phyloP scores from a whole-genome alignment of 2,329 filamentous ascomycete genomes.

The Neobulgaria alba region DNA sequence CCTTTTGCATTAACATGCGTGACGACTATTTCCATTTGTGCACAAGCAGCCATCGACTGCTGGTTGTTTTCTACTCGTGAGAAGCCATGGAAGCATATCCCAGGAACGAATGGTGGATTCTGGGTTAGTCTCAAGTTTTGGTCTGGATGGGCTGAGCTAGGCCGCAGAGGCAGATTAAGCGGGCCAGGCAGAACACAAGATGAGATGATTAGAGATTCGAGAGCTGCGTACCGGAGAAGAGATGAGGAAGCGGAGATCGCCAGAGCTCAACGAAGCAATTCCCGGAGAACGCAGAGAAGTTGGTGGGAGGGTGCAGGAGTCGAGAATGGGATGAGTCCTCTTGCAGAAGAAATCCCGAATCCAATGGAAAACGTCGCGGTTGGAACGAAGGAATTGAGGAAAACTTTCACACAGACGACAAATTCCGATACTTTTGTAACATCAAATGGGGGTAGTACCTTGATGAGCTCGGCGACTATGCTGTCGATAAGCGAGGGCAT shows the following conservation, averaged over 20 bases:
- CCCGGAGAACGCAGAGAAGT: slow-evolving; percentile 8
- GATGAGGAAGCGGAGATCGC: slow-evolving; percentile 34
- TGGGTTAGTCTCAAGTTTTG: slow-evolving; percentile 29
- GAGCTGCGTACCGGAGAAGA: slow-evolving; percentile 39
- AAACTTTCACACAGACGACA: background rate
- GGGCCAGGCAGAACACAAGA: slow-evolving; percentile 40
- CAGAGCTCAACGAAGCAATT: slow-evolving; percentile 11
- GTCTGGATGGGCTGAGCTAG: slow-evolving; percentile 18
- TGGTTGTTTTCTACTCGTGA: slow-evolving; percentile 61
- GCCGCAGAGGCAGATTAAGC: slow-evolving; percentile 24
- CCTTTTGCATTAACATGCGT: slow-evolving; percentile 49
- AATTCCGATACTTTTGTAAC: too few species aligned
- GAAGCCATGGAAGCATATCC: slow-evolving; percentile 58
- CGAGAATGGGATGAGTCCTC: slow-evolving; percentile 19
- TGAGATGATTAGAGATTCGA: slow-evolving; percentile 43
- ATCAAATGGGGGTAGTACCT: too few species aligned
- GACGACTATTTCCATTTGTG: slow-evolving; percentile 48
- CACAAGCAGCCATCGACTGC: slow-evolving; percentile 61
- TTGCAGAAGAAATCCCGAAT: slow-evolving; percentile 19
- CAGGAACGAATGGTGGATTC: slow-evolving; percentile 32
- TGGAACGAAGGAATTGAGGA: background rate
- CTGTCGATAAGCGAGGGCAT: background rate
- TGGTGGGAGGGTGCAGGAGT: slow-evolving; percentile 29
- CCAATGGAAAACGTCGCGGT: slow-evolving; percentile 11
- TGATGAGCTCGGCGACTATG: too few species aligned